Evolutionary conservation across 2,329 filamentous ascomycete species (phyloP), one percentile per base, ranked within the genome.

Genomic region (Orbilia oligospora): DNA sequence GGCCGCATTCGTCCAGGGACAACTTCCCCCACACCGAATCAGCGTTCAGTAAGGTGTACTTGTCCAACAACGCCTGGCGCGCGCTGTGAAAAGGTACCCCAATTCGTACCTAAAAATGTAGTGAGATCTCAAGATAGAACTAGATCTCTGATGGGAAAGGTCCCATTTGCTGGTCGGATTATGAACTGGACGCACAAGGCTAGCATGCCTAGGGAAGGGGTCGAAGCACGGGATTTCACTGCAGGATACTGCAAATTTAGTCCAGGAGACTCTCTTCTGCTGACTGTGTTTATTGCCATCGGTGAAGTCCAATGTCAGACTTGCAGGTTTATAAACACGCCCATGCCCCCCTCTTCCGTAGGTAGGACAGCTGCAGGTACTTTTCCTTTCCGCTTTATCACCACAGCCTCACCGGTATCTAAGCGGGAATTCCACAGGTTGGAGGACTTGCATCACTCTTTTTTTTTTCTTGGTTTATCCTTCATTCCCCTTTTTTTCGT

Each of bases 61-160:
- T 27, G 36, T 53, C 70, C 44, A 56, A 73, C 70, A 73, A 66
- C 70, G 36, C 58, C 61, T 65, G 58, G 69, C 69, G 70, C 61
- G 38, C 70, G 51, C 41, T 36, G 49, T 16, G 58, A 8, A 44
- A 44, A 44, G 20, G 56, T 61, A 61, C 56, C 55, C 33, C 20
- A 14, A 22, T 38, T 56, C 5, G 27, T n/a, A 36, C 27, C 3
- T 20, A 38, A 41, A 44, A 61, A 61, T 24, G 36, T 33, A 16
- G 70, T 73, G 27, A 73, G 70, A 73, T 67, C 63, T 61, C 38
- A 73, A 67, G 36, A 67, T 67, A 71, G 68, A 64, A 71, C 36
- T 41, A 24, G 18, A 58, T 58, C 53, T 61, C 14, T 61, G 18
- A 3, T 9, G 14, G 56, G 56, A 44, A 44, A 41, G 12, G 36